Evolutionary conservation across 2,329 filamentous ascomycete genomes (phyloP), one percentile per base, ranked within the genome.

Genomic region (Penicillium griseofulvum): DNA sequence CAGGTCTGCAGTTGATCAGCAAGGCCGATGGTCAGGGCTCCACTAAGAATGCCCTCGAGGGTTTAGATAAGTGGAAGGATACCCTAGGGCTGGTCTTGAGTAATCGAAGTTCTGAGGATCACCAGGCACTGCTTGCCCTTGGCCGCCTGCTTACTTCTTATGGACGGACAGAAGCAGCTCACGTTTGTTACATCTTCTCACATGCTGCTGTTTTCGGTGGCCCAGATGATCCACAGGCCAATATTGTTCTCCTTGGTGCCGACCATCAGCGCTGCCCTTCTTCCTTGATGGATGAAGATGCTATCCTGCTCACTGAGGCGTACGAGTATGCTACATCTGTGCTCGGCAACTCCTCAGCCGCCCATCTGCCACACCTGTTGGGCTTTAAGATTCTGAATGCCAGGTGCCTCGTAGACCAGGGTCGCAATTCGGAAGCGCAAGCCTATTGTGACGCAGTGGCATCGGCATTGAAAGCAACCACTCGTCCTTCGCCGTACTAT

Each of bases 331-430:
- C 90, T 0, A 79, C 90, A 11, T 89, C 89, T 10, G 81, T 97
- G 14, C 80, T 87, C 2, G 82, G 82, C 22, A 78, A 80, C 28
- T 80, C 82, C 2, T 76, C 80, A 22, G 73, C 80, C 0, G 77
- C 84, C 33, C 81, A 83, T 38, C 83, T 89, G 55, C 90, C 93
- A 12, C 92, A 99, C 72, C 77, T 99, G 33, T 86, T 95, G 54
- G 86, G 87, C 1, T 97, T 96, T 80, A 99, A 97, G 74, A 80
- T 97, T 39, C 87, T 94, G 53, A 89, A 97, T 73, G 94, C 94
- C 8, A 84, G 88, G 66, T 83, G 85, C 12, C 80, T 99, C 45
- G 90, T 93, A 16, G 93, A 97, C 63, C 85, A 89, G 65, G 95
- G 95, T 0, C 83, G 87, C 63, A 85, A 87, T 56, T 83, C 87